Base-by-base conservation (phyloP, 176 grass and related monocot genomes). In the Phragmites australis region DNA sequence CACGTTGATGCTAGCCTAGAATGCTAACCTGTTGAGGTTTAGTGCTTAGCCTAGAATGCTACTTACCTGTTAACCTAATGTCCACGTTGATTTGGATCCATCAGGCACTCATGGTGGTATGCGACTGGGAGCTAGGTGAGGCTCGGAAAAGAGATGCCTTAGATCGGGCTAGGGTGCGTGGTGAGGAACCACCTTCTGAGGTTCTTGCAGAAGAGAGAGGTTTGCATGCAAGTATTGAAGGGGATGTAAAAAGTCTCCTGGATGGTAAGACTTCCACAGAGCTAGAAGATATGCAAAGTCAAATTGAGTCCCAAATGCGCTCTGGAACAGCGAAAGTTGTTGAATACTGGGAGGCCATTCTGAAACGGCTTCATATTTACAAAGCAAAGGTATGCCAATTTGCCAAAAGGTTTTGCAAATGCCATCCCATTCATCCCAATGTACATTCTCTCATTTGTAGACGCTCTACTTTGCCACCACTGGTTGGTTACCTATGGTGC, bases 251-350 rank as follows among this genome's bases (percentile, higher is more conserved):
- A 89, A 79, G 67, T 85, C 92, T 99, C 22, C 60, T 99, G 72
- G 92, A 99, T 74, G 96, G 96, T 44, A 93, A 90, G 54, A 83
- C 84, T 62, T 95, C 86, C 39, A 87, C 44, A 17, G 88, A 99
- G 54, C 75, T 95, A 48, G 96, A 93, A 85, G 70, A 76, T 65
- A 99, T 99, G 96, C 92, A 95, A 86, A 89, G 48, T 44, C 83
- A 99, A 82, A 95, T 99, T 66, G 96, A 99, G 48, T 93, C 84
- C 60, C 92, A 99, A 77, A 99, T 99, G 96, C 81, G 88, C 75
- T 93, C 96, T 71, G 96, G 96, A 60, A 93, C 90, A 30, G 96
- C 96, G 9, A 99, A 99, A 83, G 96, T 99, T 72, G 96, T 99
- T 76, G 96, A 99, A 77, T 99, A 99, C 65, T 95, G 96, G 96